Percentiles rank a stretch among this genome's conserved stretches.
Conservation (phyloP, 208 protist genomes). For the Sergeia podlipaevii region DNA sequence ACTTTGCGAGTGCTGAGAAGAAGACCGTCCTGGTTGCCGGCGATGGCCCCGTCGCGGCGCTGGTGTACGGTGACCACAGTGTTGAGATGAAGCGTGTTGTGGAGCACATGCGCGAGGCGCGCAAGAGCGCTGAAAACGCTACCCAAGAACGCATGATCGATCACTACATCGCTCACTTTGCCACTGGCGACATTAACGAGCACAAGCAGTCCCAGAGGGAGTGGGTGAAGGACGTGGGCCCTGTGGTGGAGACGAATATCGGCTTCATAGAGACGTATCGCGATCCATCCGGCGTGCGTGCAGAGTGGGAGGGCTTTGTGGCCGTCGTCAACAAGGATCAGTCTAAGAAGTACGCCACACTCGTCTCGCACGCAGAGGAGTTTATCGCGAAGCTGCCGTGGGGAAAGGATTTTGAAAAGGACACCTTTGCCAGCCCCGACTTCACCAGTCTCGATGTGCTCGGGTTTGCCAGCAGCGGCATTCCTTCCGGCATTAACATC, state of each 20-base stretch:
- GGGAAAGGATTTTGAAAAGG: constrained; percentile 85
- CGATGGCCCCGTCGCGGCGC: constrained; percentile 42
- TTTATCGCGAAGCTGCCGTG: constrained; percentile 87
- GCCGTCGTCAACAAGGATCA: constrained; percentile 89
- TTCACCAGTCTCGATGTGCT: constrained; percentile 92
- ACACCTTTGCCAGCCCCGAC: constrained; percentile 84
- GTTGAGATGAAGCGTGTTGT: constrained; percentile 65
- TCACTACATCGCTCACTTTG: constrained; percentile 86
- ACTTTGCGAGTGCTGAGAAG: constrained; percentile 38
- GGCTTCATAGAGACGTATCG: constrained; percentile 94
- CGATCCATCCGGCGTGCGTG: constrained; percentile 87
- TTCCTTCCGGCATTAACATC: constrained; percentile 91
- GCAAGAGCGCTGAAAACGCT: constrained; percentile 63
- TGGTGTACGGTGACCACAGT: constrained; percentile 81
- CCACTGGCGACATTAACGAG: constrained; percentile 65
- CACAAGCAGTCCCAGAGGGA: constrained; percentile 85
- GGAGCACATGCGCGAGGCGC: constrained; percentile 43
- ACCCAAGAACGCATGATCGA: constrained; percentile 85
- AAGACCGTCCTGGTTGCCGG: constrained; percentile 27
- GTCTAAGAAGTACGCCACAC: constrained; percentile 59
- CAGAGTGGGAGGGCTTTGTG: constrained; percentile 93
- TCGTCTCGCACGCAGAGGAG: constrained; percentile 59
- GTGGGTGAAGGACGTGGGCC: constrained; percentile 92
- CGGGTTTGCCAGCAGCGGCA: constrained; percentile 81
- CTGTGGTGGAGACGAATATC: constrained; percentile 92